Conservation (phyloP, 1,284 basidiomycete genomes). For the Ceratobasidium papillatum region DNA sequence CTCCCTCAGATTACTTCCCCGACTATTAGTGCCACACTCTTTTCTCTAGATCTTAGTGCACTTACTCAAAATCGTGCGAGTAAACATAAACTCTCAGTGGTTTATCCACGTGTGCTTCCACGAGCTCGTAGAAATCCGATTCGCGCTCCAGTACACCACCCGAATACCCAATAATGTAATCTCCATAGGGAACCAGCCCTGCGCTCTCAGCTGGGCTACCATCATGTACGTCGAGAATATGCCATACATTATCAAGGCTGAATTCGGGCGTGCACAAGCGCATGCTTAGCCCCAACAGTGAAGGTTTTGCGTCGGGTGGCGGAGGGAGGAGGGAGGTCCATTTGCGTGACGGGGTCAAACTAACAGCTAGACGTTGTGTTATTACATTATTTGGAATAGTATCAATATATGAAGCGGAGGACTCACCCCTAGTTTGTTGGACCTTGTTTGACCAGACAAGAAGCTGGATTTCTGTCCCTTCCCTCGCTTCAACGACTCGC, state of each 20-base stretch:
- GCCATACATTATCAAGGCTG: constrained; percentile 94
- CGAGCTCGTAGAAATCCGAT: constrained; percentile 95
- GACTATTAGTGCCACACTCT: constrained; percentile 44
- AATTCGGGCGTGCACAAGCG: constrained; percentile 88
- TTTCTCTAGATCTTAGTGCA: constrained; percentile 48
- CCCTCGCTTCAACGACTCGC: constrained; percentile 84
- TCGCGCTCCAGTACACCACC: constrained; percentile 92
- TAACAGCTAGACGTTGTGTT: constrained; percentile 67
- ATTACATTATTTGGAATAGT: not conserved
- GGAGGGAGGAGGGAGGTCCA: constrained; percentile 61
- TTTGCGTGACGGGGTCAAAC: constrained; percentile 81
- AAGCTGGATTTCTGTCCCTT: constrained; percentile 79
- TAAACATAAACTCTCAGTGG: constrained; percentile 95
- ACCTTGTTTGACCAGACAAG: constrained; percentile 93
- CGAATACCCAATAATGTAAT: constrained; percentile 94
- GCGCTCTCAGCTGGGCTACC: constrained; percentile 94
- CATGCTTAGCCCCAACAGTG: constrained; percentile 90
- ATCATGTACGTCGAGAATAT: constrained; percentile 95
- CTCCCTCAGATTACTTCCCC: constrained; percentile 82
- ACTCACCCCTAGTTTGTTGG: constrained; percentile 81
- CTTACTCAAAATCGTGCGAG: constrained; percentile 96
- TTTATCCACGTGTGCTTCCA: constrained; percentile 95
- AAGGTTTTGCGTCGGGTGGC: constrained; percentile 57
- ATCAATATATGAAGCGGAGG: not conserved
- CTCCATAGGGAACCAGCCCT: constrained; percentile 86